phyloP scores from a whole-genome alignment of 2,329 filamentous ascomycete genomes.

The Trichoderma atroviride region DNA sequence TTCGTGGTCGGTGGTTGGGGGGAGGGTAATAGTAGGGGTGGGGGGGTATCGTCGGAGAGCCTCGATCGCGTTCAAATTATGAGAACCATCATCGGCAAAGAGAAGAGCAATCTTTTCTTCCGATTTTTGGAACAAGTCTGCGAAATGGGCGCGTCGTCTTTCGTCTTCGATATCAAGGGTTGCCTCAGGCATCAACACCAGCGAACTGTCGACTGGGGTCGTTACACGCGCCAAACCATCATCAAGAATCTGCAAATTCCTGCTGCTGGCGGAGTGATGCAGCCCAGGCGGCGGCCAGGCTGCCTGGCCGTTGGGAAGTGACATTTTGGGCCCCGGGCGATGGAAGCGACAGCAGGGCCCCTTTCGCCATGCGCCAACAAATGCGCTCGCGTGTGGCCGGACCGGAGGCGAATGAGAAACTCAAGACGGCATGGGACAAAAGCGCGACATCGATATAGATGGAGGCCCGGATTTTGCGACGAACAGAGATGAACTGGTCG shows the following conservation, averaged over 20 bases:
- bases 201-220: conserved; percentile 54
- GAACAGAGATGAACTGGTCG: conserved; percentile 46
- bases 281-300: conserved; percentile 64
- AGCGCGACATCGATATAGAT: conserved; percentile 58
- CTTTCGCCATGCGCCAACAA: conserved; percentile 59
- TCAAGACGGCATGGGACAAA: conserved; percentile 55
- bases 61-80: conserved; percentile 57
- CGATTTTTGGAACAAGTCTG: conserved; percentile 73
- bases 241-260: conserved; percentile 61
- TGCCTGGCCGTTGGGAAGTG: conserved; percentile 66
- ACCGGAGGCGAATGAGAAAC: conserved; percentile 48
- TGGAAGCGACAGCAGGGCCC: conserved; percentile 52
- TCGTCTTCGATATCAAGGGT: conserved; percentile 66
- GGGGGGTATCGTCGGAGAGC: conserved; percentile 51
- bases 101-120: conserved; percentile 77
- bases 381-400: conserved; percentile 55
- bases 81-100: conserved; percentile 63
- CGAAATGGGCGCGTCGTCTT: conserved; percentile 72
- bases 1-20: conserved; percentile 60
- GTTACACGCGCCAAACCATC: conserved; percentile 58
- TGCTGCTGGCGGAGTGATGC: conserved; percentile 50
- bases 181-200: conserved; percentile 63
- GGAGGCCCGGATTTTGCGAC: conserved; percentile 45
- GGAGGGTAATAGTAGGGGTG: conserved; percentile 48
- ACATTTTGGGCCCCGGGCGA: conserved; percentile 61